Conservation (phyloP, 768 basidiomycete species). For the Lactifluus piperatus region DNA sequence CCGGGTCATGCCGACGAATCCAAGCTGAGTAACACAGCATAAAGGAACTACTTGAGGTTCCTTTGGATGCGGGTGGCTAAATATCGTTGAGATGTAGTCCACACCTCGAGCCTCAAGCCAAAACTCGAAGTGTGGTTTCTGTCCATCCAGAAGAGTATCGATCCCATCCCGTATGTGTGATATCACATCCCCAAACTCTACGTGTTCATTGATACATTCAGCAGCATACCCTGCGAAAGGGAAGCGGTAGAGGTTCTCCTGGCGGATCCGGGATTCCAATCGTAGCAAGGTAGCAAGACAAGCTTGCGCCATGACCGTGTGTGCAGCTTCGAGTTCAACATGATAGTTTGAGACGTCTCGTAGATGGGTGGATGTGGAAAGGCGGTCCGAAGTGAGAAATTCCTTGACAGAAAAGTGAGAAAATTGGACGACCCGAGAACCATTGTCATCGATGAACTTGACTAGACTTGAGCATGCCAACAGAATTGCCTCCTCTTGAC, state of each 20-base stretch:
- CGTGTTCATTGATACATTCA: not conserved
- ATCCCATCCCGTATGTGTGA: not conserved
- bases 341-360: not conserved
- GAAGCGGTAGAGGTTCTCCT: not conserved
- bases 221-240: not conserved
- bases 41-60: no score
- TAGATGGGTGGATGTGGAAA: not conserved
- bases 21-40: no score
- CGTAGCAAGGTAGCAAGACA: not conserved
- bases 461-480: not conserved
- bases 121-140: not conserved
- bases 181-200: not conserved
- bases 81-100: not conserved
- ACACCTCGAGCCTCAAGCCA: not conserved
- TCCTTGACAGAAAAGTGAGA: slow-evolving; percentile 2
- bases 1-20: no score
- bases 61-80: not conserved
- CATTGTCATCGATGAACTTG: not conserved
- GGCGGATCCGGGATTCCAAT: not conserved
- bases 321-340: not conserved
- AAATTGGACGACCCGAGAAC: not conserved
- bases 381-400: not conserved
- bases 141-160: not conserved
- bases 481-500: not conserved
- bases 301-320: not conserved